Base-by-base conservation (phyloP, 1,284 basidiomycete species). In the Pascua guehoae region DNA sequence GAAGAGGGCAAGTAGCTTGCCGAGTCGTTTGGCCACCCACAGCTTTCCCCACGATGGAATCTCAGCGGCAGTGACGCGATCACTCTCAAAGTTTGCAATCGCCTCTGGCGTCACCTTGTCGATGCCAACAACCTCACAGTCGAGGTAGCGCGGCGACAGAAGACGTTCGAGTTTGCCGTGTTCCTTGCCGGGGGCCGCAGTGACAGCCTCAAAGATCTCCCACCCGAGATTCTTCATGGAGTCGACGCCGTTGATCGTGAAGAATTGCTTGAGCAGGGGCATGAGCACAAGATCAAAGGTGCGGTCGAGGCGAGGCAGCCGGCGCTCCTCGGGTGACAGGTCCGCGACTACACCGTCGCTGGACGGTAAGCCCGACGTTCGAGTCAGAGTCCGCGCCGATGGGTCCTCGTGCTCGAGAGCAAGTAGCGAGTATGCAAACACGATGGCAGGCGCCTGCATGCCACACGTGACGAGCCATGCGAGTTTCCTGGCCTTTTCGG, bases 341-440 rank as follows among this genome's bases (percentile, higher is more conserved):
- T 70, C 68, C 2, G 61, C 53, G 4, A 61, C 41, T 1, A 58
- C 47, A 12, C 66, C 70, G 45, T 72, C 70, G 4, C 72, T 70
- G 15, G 70, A 70, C 14, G 67, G 71, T 15, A 71, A 44, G 12
- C 69, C 70, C 0, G 71, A 62, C 4, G 69, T 50, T 2, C 63
- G 57, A 5, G 57, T 57, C 41, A 66, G 51, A 40, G 71, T 69
- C 38, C 66, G 66, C 2, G 69, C 67, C 0, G 72, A 65, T 32
- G 64, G 65, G 14, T 74, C 72, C 38, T 69, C 61, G 56, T 71
- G 70, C 37, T 53, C 53, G 15, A 72, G 48, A 0, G 69, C 69
- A 39, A 68, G 66, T 12, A 72, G 70, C 4, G 70, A 65, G 51
- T 71, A 71, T 5, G 74, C 74, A 58, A 74, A 78, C 14, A 74